Evolutionary conservation across 495 filamentous ascomycete genomes (phyloP).

Genomic region (Xylaria castorea): DNA sequence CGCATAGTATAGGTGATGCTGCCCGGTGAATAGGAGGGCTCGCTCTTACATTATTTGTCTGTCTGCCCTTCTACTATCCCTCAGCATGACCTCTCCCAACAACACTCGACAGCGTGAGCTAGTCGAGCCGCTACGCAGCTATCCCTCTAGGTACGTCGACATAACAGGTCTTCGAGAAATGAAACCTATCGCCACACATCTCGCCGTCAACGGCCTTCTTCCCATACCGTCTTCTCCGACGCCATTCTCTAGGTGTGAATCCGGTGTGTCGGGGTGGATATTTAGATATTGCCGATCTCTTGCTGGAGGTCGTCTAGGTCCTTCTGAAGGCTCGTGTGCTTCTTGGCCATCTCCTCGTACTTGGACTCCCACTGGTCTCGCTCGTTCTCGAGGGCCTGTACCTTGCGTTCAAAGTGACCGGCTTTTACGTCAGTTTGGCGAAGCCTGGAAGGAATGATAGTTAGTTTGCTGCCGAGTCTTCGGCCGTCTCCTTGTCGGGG

Average conservation of each 20-base stretch:
- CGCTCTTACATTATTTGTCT: constrained; percentile 22
- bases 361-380: constrained; percentile 93
- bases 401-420: constrained; percentile 99
- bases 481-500: neutral
- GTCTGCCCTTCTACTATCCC: constrained; percentile 19
- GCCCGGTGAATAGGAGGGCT: constrained; percentile 4
- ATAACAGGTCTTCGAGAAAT: constrained; percentile 14
- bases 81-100: constrained; percentile 17
- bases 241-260: neutral
- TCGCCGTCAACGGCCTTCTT: constrained; percentile 3
- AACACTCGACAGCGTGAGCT: constrained; percentile 24
- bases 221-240: constrained; percentile 8
- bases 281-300: constrained; percentile 91
- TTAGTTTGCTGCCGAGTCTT: constrained; percentile 36
- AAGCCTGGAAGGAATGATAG: constrained; percentile 64
- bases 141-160: constrained; percentile 15
- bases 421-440: constrained; percentile 99
- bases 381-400: constrained; percentile 88
- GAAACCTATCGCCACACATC: constrained; percentile 27
- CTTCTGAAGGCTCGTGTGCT: constrained; percentile 82
- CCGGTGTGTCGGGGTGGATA: constrained; percentile 22
- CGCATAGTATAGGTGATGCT: constrained; percentile 20
- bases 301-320: constrained; percentile 87
- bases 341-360: constrained; percentile 95
- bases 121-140: constrained; percentile 13